phyloP scores from a whole-genome alignment of 1,284 basidiomycete genomes.

The Trametes polyzona region DNA sequence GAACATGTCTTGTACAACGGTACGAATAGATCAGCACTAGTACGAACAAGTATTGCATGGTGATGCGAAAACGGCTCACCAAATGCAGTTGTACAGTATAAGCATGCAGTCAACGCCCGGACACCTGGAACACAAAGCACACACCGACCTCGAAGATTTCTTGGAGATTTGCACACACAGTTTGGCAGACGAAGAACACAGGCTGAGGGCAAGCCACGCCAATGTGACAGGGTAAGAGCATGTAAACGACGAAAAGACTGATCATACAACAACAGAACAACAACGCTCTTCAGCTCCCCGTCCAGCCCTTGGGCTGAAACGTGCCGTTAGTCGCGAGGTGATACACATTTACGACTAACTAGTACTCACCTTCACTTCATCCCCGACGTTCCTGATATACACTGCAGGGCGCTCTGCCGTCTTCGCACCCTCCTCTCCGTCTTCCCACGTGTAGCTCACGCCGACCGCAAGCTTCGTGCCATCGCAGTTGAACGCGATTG shows the following conservation, averaged over 20 bases:
- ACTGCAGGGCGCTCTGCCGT: conserved; percentile 44
- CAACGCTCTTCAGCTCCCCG: conserved; percentile 10
- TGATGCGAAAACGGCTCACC: too few species aligned
- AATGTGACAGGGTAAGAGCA: neutral
- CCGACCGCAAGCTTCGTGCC: conserved; percentile 84
- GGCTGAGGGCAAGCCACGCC: too few species aligned
- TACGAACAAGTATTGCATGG: too few species aligned
- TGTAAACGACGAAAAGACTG: neutral
- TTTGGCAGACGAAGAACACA: too few species aligned
- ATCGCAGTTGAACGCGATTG: conserved; percentile 82
- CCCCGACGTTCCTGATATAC: conserved; percentile 42
- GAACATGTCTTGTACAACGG: too few species aligned
- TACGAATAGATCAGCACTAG: too few species aligned
- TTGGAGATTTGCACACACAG: too few species aligned
- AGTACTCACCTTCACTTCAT: conserved; percentile 58
- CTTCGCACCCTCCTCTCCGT: conserved; percentile 72
- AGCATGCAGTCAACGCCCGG: too few species aligned
- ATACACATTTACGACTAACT: neutral
- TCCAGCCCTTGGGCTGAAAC: conserved; percentile 37
- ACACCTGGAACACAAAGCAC: too few species aligned
- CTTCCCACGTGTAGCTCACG: conserved; percentile 87
- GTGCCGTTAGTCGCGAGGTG: neutral
- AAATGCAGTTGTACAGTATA: too few species aligned
- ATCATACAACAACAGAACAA: neutral
- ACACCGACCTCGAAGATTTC: too few species aligned